Conservation (phyloP, 1,139 yeast genomes). For the Geotrichum armillariae region DNA sequence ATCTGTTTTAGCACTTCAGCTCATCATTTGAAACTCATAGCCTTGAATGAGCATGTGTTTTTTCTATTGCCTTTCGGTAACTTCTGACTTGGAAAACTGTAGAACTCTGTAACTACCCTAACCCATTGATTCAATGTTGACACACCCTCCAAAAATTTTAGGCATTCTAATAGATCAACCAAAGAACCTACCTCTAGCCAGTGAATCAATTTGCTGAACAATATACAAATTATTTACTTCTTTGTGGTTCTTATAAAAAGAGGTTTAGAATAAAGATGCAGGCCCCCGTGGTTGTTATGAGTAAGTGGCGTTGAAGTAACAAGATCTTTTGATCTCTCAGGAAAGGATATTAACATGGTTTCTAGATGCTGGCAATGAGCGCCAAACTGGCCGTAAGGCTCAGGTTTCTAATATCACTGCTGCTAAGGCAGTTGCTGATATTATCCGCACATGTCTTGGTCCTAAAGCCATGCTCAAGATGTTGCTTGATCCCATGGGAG, state of each 20-base stretch:
- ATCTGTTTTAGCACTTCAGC: too few relatives aligned
- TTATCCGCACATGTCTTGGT: conserved; percentile 97
- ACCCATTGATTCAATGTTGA: conserved; percentile 12
- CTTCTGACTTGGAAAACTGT: too few relatives aligned
- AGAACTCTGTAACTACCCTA: too few relatives aligned
- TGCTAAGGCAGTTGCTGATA: conserved; percentile 97
- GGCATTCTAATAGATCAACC: conserved; percentile 13
- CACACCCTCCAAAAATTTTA: conserved; percentile 20
- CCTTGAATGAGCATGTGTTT: too few relatives aligned
- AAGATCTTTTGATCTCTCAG: not conserved
- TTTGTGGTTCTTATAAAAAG: conserved; percentile 1
- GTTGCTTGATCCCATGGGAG: conserved; percentile 99
- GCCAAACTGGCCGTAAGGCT: conserved; percentile 97
- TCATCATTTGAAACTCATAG: too few relatives aligned
- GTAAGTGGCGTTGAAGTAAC: conserved; percentile 33
- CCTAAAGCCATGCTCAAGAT: conserved; percentile 99
- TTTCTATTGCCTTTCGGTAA: too few relatives aligned
- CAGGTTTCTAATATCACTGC: conserved; percentile 97
- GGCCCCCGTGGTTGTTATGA: conserved; percentile 68
- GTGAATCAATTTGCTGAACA: conserved; percentile 3
- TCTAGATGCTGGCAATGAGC: conserved; percentile 76
- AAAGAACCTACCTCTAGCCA: not conserved
- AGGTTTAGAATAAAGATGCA: conserved; percentile 45
- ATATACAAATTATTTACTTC: not conserved
- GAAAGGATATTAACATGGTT: not conserved